phyloP scores from a whole-genome alignment of 257 asterid genomes.

The Solanum lignicaule region DNA sequence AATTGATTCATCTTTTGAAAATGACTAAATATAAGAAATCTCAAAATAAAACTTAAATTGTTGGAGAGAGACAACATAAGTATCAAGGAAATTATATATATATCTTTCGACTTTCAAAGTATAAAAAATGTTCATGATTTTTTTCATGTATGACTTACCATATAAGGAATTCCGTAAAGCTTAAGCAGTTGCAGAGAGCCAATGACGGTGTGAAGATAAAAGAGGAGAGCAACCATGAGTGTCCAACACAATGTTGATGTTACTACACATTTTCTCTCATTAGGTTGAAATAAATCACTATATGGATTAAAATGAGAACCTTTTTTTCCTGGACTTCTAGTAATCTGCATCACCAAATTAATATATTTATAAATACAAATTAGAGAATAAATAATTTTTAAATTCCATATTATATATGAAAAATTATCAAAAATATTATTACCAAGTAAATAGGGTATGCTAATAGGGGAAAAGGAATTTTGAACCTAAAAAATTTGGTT shows the following conservation, averaged over 20 bases:
- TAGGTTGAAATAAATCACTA: constrained; percentile 49
- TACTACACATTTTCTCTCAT: constrained; percentile 40
- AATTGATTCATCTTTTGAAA: neutral
- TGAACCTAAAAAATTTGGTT: constrained; percentile 28
- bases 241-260: constrained; percentile 79
- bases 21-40: neutral
- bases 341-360: constrained; percentile 29
- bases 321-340: constrained; percentile 76
- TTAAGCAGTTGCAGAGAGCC: constrained; percentile 45
- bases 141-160: constrained; percentile 24
- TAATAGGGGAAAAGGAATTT: constrained; percentile 37
- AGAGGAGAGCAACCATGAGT: constrained; percentile 39
- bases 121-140: neutral
- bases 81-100: too few relatives aligned
- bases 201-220: constrained; percentile 15
- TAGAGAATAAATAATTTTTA: neutral
- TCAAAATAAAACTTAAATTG: neutral
- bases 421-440: neutral
- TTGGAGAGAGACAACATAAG: neutral
- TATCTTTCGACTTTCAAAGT: too few relatives aligned
- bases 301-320: constrained; percentile 88
- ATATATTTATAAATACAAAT: neutral
- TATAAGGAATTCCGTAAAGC: constrained; percentile 59
- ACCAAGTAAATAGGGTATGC: constrained; percentile 40
- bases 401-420: too few relatives aligned